Evolutionary conservation across 108 stramenopile species (phyloP), one percentile per base, ranked within the genome.

Genomic region (Aurantiochytrium sp.): DNA sequence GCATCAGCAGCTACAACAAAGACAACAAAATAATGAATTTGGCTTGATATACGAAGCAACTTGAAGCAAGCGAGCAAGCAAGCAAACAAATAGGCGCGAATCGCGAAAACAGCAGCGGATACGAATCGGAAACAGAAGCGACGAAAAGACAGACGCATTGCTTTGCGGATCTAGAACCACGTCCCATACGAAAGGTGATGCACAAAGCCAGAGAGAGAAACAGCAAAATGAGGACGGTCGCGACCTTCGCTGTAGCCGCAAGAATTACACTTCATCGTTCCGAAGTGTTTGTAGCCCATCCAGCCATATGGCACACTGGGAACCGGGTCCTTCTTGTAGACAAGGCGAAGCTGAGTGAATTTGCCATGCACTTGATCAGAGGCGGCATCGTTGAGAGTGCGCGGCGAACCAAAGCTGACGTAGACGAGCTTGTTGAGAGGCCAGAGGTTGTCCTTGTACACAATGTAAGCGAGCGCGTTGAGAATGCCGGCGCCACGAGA

Each of bases 391-490:
- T 47, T 25, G n/a, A 83, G 51, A 8, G 51, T 53, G 25, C 76
- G 45, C 45, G 76, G 76, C 44, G 76, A 83, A 16, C 76, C 76
- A 45, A 28, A 83, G 76, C 16, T 83, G 51, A 83, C 76, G 51
- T 53, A 53, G 49, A 23, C 51, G 23, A 83, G 19, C 76, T 83
- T 83, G 51, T 18, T 83, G 49, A 53, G 49, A 6, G 76, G 51
- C 76, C 76, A 83, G n/a, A 83, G 76, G 76, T 28, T 53, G 25
- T 83, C 76, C 49, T 53, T 83, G 76, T 83, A 53, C 6, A 83
- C 16, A 2, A 53, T 4, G 4, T 83, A 83, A 6, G 76, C 76
- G 51, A 83, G 76, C 5, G 76, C 76, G 45, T 53, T 53, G 51
- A 83, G 49, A 35, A 83, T 83, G 45, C 49, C 76, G 76, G 3